Conservation (phyloP, 2,329 filamentous ascomycete species). For the Emericellopsis atlantica region DNA sequence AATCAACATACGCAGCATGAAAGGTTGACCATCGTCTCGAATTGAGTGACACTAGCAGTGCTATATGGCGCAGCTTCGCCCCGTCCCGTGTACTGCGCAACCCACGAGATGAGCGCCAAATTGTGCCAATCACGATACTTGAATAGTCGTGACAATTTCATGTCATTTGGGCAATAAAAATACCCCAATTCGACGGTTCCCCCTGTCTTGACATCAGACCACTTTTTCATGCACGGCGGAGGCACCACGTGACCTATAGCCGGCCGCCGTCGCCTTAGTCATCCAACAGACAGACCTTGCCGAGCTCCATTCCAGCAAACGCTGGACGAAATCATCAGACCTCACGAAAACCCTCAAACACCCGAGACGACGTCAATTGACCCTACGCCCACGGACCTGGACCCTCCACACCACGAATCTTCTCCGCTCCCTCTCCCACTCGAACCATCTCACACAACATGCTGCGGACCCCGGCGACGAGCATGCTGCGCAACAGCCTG, state of each 20-base stretch:
- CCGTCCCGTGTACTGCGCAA: no score
- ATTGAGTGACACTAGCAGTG: no score
- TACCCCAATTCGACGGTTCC: no score
- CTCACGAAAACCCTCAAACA: conserved; percentile 4
- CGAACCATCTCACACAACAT: neutral
- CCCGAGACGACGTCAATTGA: neutral
- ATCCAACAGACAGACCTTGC: conserved; percentile 1
- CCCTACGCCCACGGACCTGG: neutral
- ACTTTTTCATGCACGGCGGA: neutral
- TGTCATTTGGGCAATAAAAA: no score
- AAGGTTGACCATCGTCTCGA: no score
- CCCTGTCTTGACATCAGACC: conserved; percentile 1
- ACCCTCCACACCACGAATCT: neutral
- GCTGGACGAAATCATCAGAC: conserved; percentile 2
- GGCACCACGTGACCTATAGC: conserved; percentile 2
- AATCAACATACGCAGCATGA: no score
- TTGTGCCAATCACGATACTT: no score
- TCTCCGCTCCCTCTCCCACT: neutral
- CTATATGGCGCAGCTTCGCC: no score
- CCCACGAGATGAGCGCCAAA: no score
- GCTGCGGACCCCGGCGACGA: conserved; percentile 41
- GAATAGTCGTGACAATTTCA: no score
- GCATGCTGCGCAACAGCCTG: conserved; percentile 36
- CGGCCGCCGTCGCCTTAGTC: conserved; percentile 2
- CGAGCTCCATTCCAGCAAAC: neutral